Conservation (phyloP, 495 filamentous ascomycete genomes). For the Penicillium atrosanguineum region DNA sequence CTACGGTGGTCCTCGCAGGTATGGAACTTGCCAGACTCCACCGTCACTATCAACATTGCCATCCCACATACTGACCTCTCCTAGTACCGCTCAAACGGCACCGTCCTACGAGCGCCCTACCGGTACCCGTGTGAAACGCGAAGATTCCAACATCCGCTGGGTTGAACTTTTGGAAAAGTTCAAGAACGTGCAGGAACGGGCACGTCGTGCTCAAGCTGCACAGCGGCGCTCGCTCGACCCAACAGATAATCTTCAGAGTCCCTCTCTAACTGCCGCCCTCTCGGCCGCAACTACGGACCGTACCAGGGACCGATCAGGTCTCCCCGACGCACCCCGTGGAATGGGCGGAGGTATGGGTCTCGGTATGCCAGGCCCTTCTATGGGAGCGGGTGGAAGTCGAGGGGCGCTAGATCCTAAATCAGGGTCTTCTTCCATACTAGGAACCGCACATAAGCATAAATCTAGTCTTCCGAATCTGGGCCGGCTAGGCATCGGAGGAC, state of each 20-base stretch:
- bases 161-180: slow-evolving; percentile 96
- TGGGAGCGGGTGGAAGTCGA: slow-evolving; percentile 12
- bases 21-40: slow-evolving; percentile 40
- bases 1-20: slow-evolving; percentile 80
- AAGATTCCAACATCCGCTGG: slow-evolving; percentile 87
- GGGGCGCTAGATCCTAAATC: slow-evolving; percentile 1
- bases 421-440: slow-evolving; percentile 34
- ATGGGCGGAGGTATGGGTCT: slow-evolving; percentile 9
- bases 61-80: slow-evolving; percentile 12
- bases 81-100: slow-evolving; percentile 15
- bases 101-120: slow-evolving; percentile 60
- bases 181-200: slow-evolving; percentile 79
- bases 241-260: slow-evolving; percentile 17
- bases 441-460: slow-evolving; percentile 52
- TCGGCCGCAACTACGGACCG: slow-evolving; percentile 34
- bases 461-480: slow-evolving; percentile 69
- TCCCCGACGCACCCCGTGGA: slow-evolving; percentile 41
- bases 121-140: slow-evolving; percentile 59
- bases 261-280: slow-evolving; percentile 33
- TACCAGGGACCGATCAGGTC: slow-evolving; percentile 38
- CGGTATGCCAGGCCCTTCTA: slow-evolving; percentile 14
- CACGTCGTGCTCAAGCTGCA: slow-evolving; percentile 50
- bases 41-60: not conserved
- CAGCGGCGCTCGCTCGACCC: slow-evolving; percentile 33
- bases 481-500: slow-evolving; percentile 63